A percentile compares a stretch with the other conserved stretches of the same genome.
Evolutionary conservation across 768 basidiomycete genomes (phyloP).

Genomic region (Suillus lakei): DNA sequence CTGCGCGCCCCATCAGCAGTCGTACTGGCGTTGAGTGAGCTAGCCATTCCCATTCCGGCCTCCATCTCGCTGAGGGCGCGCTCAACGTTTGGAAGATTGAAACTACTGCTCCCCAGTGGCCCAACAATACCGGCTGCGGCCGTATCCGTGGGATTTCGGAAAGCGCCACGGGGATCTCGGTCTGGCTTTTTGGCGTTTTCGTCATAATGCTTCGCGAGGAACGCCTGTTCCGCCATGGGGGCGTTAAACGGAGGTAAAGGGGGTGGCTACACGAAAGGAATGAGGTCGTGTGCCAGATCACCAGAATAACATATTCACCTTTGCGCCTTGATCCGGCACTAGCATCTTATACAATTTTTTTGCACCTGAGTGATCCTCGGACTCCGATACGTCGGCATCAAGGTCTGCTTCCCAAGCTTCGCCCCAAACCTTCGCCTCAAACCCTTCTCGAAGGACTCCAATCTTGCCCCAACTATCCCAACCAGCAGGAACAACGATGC

Average conservation of each 20-base stretch:
- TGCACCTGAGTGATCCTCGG: slow-evolving; percentile 54
- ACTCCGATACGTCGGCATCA: slow-evolving; percentile 46
- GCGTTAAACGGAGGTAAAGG: slow-evolving; percentile 78
- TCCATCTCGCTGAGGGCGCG: slow-evolving; percentile 91
- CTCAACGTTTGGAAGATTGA: slow-evolving; percentile 87
- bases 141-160: slow-evolving; percentile 76
- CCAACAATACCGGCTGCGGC: slow-evolving; percentile 81
- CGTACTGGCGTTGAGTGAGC: slow-evolving; percentile 38
- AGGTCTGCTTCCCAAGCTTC: slow-evolving; percentile 82
- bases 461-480: slow-evolving; percentile 99
- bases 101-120: slow-evolving; percentile 86
- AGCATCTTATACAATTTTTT: slow-evolving; percentile 70
- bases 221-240: slow-evolving; percentile 86
- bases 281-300: background rate
- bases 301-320: slow-evolving; percentile 48
- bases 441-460: slow-evolving; percentile 85
- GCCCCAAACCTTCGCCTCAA: slow-evolving; percentile 81
- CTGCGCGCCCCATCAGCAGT: slow-evolving; percentile 41
- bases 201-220: slow-evolving; percentile 91
- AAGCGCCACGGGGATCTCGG: slow-evolving; percentile 86
- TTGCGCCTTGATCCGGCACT: slow-evolving; percentile 76
- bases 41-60: slow-evolving; percentile 45
- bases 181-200: slow-evolving; percentile 89
- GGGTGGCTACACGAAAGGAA: slow-evolving; percentile 48
- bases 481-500: slow-evolving; percentile 89